Evolutionary conservation across 768 basidiomycete genomes (phyloP).

Genomic region (Polyporus arcularius): DNA sequence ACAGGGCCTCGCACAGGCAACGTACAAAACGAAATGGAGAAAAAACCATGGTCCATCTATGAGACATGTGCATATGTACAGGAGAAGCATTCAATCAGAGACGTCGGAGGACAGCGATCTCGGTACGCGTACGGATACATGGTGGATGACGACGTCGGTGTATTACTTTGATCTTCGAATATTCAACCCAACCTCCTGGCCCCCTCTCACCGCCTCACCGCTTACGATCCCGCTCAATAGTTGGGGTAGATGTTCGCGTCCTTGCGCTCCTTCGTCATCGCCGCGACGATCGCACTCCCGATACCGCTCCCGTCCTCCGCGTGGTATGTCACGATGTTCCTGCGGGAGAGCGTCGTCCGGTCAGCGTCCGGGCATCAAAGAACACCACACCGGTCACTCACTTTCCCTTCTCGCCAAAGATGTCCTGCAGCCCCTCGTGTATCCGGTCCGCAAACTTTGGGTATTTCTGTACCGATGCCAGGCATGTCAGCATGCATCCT

Average conservation of each 20-base stretch:
- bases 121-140: neutral
- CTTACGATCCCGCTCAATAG: slow-evolving; percentile 33
- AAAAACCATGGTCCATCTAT: no score
- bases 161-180: neutral
- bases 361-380: neutral
- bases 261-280: slow-evolving; percentile 87
- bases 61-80: no score
- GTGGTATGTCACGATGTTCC: slow-evolving; percentile 76
- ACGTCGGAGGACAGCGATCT: no score
- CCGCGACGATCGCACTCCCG: slow-evolving; percentile 95
- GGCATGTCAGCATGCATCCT: neutral
- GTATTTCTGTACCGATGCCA: slow-evolving; percentile 74
- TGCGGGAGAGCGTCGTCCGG: slow-evolving; percentile 26
- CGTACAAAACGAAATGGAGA: no score
- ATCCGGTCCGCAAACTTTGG: slow-evolving; percentile 92
- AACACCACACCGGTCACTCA: slow-evolving; percentile 37
- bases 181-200: neutral
- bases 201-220: neutral
- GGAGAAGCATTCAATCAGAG: no score
- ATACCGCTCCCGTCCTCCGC: slow-evolving; percentile 94
- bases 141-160: neutral
- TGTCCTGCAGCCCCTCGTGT: slow-evolving; percentile 89
- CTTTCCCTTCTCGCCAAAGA: slow-evolving; percentile 96
- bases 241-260: slow-evolving; percentile 59
- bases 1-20: no score